Evolutionary conservation across 1,284 basidiomycete genomes (phyloP), one percentile per base, ranked within the genome.

Genomic region (Mycosarcoma maydis): DNA sequence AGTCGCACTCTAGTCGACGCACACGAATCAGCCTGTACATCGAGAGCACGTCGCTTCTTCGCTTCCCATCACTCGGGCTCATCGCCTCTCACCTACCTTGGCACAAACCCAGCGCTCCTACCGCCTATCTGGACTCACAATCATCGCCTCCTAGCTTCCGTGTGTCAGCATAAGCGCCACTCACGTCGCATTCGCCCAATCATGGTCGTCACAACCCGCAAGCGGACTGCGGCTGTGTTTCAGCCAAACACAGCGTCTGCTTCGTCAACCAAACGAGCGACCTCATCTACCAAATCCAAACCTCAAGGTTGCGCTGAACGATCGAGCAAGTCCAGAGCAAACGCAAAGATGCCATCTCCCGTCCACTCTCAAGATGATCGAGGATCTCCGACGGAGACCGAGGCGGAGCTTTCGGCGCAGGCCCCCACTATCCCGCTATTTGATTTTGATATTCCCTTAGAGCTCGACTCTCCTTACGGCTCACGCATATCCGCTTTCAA

Each of bases 401-500:
- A 36, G 24, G 1, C 37, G 10, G 10, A 29, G 37, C 41, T 24
- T 24, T 33, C 24, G 11, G n/a, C 17, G 2, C 14, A 50, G 0
- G 22, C 49, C n/a, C 26, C 65, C 17, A 68, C 65, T 32, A 68
- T 68, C 36, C 65, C 65, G 33, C 50, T 68, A 26, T 62, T 33
- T 24, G 65, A 68, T 37, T 68, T 68, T 50, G 59, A 68, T 23
- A 34, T 68, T 32, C 65, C 53, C 1, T 49, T 68, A 16, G 65
- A 68, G 36, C 41, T 51, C 17, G 54, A 62, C 17, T 24, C 16
- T 30, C 52, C 55, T 0, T 39, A 52, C 6, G 50, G 49, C 0
- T 42, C 41, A 3, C 37, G 51, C 29, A 37, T 54, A 2, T 57
- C 54, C 20, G 50, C 42, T 22, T 67, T 67, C 52, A 52, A 48